These are phyloP conservation scores for Cercospora sesami DNA, from an alignment of 2,329 filamentous ascomycete genomes.

Conservation along the genomic window DNA sequence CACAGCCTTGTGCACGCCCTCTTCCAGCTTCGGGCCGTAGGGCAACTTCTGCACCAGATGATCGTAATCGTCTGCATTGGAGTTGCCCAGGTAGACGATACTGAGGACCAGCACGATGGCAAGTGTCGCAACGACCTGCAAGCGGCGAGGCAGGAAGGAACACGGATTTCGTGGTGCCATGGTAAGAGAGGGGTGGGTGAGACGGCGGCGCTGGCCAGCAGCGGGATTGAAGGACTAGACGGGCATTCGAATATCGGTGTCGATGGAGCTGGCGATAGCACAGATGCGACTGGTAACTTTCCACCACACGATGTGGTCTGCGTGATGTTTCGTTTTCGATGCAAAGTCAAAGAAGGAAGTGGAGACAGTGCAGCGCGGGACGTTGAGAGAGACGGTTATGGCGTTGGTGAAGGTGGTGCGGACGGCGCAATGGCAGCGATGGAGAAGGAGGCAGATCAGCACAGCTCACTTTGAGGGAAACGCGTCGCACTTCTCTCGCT, in stretches of 20 bases:
- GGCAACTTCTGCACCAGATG: conserved; percentile 37
- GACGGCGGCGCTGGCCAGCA: conserved; percentile 16
- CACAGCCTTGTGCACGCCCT: conserved; percentile 42
- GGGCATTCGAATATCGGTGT: neutral
- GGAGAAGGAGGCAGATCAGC: neutral
- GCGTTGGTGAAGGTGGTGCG: neutral
- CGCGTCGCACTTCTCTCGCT: neutral
- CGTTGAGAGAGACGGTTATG: neutral
- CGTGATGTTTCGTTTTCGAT: neutral
- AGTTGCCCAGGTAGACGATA: conserved; percentile 40
- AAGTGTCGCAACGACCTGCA: conserved; percentile 48
- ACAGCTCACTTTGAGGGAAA: neutral
- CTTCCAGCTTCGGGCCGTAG: conserved; percentile 41
- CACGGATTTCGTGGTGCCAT: conserved; percentile 37
- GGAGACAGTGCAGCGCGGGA: neutral
- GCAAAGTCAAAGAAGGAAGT: neutral
- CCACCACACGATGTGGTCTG: neutral
- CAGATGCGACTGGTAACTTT: neutral
- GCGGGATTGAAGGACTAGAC: conserved; percentile 1
- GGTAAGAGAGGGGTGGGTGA: neutral
- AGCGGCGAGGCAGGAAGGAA: conserved; percentile 47
- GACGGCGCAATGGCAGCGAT: conserved; percentile 4
- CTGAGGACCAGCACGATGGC: conserved; percentile 42
- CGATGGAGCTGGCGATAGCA: neutral
- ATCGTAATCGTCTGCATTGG: conserved; percentile 33